Evolutionary conservation across 1,284 basidiomycete genomes (phyloP), one percentile per base, ranked within the genome.

Genomic region (Cystobasidiaceae sp.): DNA sequence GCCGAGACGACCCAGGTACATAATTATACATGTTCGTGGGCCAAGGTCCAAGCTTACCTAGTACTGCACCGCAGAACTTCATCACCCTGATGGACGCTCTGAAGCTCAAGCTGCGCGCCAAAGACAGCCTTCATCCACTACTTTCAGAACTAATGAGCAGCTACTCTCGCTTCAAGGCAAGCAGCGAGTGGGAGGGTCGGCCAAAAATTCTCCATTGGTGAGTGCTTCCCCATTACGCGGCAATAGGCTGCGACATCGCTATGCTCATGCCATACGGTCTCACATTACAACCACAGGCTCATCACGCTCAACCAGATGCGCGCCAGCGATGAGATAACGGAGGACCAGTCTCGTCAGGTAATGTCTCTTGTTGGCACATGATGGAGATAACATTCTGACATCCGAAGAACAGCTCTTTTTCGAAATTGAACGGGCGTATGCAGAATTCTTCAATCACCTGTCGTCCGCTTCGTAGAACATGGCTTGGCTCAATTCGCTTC

Each of bases 81-180:
- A 98, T 98, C 73, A 97, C 94, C 0, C 93, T 98, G 71, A 97
- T 97, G 90, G 94, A 98, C 73, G 94, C 93, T 0, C 82, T 97
- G 51, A 94, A 94, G 75, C 82, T 97, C 66, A 86, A 89, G 43
- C 80, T 97, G 74, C 84, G 90, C 33, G 93, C 96, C 2, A 98
- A 98, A 76, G 96, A 98, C 75, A 93, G 97, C 75, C 80, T 98
- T 8, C 94, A 97, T 76, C 93, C 93, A 0, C 86, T 97, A 69
- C 77, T 98, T 48, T 91, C 94, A 71, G 93, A 97, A 70, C 84
- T 98, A 7, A 93, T 97, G 73, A 89, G 88, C 1, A 87, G 90
- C 5, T 94, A 92, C 76, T 88, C 91, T 2, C 82, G 89, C 54
- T 96, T 97, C 79, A 93, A 93, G 75, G 89, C 88, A 4, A 90